phyloP scores from a whole-genome alignment of 441 rosid species.

The Mallotus repandus region DNA sequence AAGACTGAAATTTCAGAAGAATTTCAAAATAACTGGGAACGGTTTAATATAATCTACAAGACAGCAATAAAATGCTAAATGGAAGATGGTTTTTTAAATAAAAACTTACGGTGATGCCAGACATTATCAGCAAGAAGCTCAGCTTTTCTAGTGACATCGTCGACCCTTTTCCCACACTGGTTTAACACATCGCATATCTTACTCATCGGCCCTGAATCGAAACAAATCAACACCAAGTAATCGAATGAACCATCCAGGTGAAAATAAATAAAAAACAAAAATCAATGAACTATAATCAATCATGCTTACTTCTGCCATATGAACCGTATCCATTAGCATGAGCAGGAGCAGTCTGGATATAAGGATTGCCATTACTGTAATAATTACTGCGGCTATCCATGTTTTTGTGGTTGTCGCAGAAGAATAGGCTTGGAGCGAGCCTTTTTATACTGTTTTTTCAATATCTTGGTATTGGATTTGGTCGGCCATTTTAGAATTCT shows the following conservation, averaged over 20 bases:
- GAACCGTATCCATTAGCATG: conserved; percentile 28
- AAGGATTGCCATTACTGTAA: conserved; percentile 39
- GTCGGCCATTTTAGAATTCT: conserved; percentile 10
- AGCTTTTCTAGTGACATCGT: conserved; percentile 51
- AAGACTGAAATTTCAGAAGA: no score
- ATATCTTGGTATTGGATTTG: not conserved
- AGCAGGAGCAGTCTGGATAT: conserved; percentile 39
- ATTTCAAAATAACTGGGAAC: no score
- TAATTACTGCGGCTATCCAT: conserved; percentile 18
- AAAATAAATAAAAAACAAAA: not conserved
- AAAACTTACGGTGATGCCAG: conserved; percentile 62
- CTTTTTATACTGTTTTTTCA: not conserved
- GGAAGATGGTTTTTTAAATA: no score
- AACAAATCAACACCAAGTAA: not conserved
- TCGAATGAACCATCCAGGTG: not conserved
- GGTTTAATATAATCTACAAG: not conserved
- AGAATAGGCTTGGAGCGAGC: not conserved
- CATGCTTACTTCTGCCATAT: conserved; percentile 11
- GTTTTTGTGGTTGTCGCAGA: not conserved
- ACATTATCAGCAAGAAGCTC: conserved; percentile 55
- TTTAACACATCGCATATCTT: conserved; percentile 46
- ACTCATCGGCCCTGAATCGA: conserved; percentile 52
- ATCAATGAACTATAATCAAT: not conserved
- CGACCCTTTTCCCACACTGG: conserved; percentile 56
- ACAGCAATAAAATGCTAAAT: not conserved